Base-by-base conservation (phyloP, 2,329 filamentous ascomycete species). In the Alternaria viburni region DNA sequence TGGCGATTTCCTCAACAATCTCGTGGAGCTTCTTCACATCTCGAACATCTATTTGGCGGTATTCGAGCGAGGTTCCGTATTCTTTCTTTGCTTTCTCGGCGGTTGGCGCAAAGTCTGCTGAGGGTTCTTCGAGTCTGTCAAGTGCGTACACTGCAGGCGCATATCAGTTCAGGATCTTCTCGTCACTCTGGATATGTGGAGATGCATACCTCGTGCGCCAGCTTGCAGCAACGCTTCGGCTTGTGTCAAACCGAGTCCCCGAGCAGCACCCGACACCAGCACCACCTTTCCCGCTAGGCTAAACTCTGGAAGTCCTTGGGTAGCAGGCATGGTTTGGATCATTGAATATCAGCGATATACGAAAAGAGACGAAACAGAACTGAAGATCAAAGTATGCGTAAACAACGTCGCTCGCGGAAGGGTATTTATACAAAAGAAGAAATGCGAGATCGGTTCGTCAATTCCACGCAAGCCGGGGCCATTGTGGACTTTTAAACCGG, bases 11-110 rank as follows among this genome's bases (percentile, higher is more conserved):
- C 67, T 86, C 84, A 51, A 96, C 84, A 56, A 91, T 86, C 45
- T 82, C 83, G 77, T 94, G 90, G 49, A 97, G 85, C 43, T 84
- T 80, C 5, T 85, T 82, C 21, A 90, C 89, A 74, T 96, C 89
- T 28, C 92, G 88, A 17, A 97, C 92, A 75, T 97, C 93, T 63
- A 94, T 88, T 68, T 90, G 88, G 74, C 90, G 89, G 83, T 96
- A 97, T 57, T 89, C 85, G 46, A 96, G 80, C 51, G 86, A 86
- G 2, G 89, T 90, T 69, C 85, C 87, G n/a, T 93, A 84, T 74
- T 91, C 87, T 49, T 86, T 81, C 32, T 82, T 81, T 43, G 91
- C 91, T 55, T 88, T 86, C 66, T 86, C 83, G 55, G 90, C 89
- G 58, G 94, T 85, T 43, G 82, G 81, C 61, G 86, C 85, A 79